Percentiles rank a stretch among this genome's conserved stretches.
Conservation (phyloP, 169 alveolate species). For the Amoebophrya sp. region DNA sequence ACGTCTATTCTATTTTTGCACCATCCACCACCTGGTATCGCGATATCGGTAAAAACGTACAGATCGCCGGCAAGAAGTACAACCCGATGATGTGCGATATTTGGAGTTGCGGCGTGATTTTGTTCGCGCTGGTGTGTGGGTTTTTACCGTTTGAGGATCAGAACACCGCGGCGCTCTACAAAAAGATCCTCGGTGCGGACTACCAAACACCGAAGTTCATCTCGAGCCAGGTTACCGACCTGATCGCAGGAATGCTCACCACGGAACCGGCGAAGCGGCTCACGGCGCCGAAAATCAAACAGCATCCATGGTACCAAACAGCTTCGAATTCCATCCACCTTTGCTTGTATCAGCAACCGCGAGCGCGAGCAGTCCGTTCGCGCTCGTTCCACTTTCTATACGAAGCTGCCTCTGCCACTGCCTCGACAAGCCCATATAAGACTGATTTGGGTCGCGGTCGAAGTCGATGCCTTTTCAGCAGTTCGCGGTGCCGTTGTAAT, state of each 20-base stretch:
- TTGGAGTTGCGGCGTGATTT: conserved; percentile 51
- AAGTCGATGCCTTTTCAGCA: neutral
- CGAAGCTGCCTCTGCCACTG: too few relatives aligned
- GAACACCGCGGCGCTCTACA: neutral
- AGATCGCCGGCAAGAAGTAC: neutral
- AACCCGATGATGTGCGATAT: conserved; percentile 24
- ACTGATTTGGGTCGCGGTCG: neutral
- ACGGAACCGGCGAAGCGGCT: neutral
- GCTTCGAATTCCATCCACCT: too few relatives aligned
- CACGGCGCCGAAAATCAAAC: neutral
- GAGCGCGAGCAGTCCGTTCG: too few relatives aligned
- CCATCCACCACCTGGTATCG: too few relatives aligned
- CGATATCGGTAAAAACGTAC: too few relatives aligned
- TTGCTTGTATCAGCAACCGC: too few relatives aligned
- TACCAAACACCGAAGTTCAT: neutral
- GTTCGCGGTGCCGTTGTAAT: too few relatives aligned
- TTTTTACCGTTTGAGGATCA: conserved; percentile 73
- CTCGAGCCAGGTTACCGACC: neutral
- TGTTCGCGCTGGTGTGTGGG: conserved; percentile 76
- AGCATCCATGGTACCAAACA: neutral
- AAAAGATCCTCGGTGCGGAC: neutral
- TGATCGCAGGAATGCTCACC: neutral
- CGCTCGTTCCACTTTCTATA: too few relatives aligned
- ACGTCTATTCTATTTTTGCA: too few relatives aligned
- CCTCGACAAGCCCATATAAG: too few relatives aligned